phyloP scores from a whole-genome alignment of 1,139 yeast species.

The Candida tetrigidarum region DNA sequence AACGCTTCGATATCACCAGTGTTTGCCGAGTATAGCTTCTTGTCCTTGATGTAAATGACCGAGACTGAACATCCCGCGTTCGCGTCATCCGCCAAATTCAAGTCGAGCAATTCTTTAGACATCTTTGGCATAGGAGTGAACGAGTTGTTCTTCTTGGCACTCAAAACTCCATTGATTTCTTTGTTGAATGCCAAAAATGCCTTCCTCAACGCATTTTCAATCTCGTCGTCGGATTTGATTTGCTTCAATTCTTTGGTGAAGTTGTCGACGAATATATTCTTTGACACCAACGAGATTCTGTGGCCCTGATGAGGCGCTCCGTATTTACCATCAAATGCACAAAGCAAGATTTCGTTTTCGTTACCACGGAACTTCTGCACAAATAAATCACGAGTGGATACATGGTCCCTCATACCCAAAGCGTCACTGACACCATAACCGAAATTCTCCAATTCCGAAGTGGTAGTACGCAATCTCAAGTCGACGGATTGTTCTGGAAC shows the following conservation, averaged over 20 bases:
- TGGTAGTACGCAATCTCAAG: conserved; percentile 89
- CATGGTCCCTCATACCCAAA: conserved; percentile 68
- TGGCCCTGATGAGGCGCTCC: conserved; percentile 64
- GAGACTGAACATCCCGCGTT: conserved; percentile 88
- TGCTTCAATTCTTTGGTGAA: conserved; percentile 66
- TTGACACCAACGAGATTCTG: conserved; percentile 71
- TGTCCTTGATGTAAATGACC: conserved; percentile 75
- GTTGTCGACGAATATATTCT: conserved; percentile 67
- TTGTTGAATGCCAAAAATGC: conserved; percentile 81
- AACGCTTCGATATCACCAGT: conserved; percentile 91
- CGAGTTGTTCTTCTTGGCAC: conserved; percentile 38
- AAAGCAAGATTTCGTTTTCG: conserved; percentile 69
- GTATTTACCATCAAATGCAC: conserved; percentile 85
- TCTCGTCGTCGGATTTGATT: conserved; percentile 46
- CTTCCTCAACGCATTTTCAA: conserved; percentile 74
- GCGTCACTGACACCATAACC: conserved; percentile 93
- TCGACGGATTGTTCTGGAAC: conserved; percentile 89
- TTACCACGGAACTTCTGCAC: conserved; percentile 88
- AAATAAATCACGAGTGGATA: conserved; percentile 83
- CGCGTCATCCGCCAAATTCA: conserved; percentile 61
- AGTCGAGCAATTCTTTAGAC: conserved; percentile 47
- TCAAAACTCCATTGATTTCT: conserved; percentile 59
- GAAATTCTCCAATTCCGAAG: conserved; percentile 77
- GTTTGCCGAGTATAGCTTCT: conserved; percentile 78
- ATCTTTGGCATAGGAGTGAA: conserved; percentile 27